Base-by-base conservation (phyloP, 148 eudicot species). In the Agrostemma githago region DNA sequence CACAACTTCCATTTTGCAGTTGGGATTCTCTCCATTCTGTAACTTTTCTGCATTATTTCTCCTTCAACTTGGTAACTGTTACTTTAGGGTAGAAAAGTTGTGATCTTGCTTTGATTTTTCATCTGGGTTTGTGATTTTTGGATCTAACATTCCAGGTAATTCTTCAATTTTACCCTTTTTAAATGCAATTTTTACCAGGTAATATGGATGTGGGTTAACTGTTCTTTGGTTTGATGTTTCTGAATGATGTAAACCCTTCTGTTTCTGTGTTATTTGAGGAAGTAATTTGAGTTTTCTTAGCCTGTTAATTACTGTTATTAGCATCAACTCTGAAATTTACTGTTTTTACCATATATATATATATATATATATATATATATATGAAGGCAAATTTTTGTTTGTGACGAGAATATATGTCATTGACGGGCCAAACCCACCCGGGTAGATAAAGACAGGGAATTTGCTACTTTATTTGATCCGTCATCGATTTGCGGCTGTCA, bases 41-140 rank as follows among this genome's bases (percentile, higher is more conserved):
- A 19, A 70, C n/a, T 46, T n/a, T 66, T 74, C 20, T 51, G 14
- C 19, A 1, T 2, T 21, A 2, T 72, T 39, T 61, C 39, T 72
- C 63, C 67, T 51, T 67, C 42, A 21, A 7, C 63, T 67, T 67
- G 57, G 71, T 70, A 69, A 74, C 63, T 12, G 62, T 38, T 20
- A 60, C 37, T 9, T 62, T 34, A 59, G 74, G 63, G 68, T 2
- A 73, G 77, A 7, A 67, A 76, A 42, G 46, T 80, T 67, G 21
- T 17, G 5, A 72, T 10, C 64, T 81, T 72, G 46, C 51, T 15
- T 65, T 6, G 68, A n/a, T 70, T 74, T 66, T 10, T 74, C 70
- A 73, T 70, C 74, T 81, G 83, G 83, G 80, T 68, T 77, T 81
- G 74, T 76, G 66, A 42, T 69, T 77, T 42, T 77, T 74, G 75